Conservation (phyloP, 805 yeast species). For the Teunomyces lycoperdinae region DNA sequence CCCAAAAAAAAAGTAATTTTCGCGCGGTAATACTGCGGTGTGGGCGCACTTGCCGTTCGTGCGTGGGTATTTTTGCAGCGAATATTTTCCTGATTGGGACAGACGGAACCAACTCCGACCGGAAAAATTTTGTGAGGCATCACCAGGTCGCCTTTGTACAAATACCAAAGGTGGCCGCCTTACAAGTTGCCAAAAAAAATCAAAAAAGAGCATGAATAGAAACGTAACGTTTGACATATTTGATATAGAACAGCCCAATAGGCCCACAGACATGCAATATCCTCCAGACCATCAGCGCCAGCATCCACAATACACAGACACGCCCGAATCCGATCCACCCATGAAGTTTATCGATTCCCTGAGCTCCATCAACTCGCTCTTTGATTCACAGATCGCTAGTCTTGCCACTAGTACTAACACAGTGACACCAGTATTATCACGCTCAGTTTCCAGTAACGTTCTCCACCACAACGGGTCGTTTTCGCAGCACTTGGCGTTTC, state of each 20-base stretch:
- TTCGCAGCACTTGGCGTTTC: neutral
- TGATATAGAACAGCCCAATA: neutral
- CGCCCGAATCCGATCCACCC: neutral
- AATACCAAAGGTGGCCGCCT: neutral
- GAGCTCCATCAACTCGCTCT: constrained; percentile 30
- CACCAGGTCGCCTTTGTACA: constrained; percentile 1
- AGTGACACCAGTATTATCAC: constrained; percentile 16
- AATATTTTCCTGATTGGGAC: neutral
- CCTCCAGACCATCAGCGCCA: neutral
- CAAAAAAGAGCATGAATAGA: neutral
- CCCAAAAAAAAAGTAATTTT: neutral
- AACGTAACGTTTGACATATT: constrained; percentile 2
- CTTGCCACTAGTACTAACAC: constrained; percentile 9
- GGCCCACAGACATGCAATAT: neutral
- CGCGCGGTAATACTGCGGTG: neutral
- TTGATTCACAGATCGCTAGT: constrained; percentile 14
- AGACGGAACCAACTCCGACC: constrained; percentile 7
- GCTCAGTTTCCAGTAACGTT: constrained; percentile 10
- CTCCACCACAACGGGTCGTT: neutral
- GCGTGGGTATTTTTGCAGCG: neutral
- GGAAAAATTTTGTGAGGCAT: constrained; percentile 8
- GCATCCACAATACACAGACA: neutral
- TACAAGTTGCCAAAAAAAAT: neutral
- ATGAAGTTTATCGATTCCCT: constrained; percentile 12
- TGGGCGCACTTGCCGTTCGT: neutral